Conservation (phyloP, 1,284 basidiomycete genomes). For the Trametes hirsuta region DNA sequence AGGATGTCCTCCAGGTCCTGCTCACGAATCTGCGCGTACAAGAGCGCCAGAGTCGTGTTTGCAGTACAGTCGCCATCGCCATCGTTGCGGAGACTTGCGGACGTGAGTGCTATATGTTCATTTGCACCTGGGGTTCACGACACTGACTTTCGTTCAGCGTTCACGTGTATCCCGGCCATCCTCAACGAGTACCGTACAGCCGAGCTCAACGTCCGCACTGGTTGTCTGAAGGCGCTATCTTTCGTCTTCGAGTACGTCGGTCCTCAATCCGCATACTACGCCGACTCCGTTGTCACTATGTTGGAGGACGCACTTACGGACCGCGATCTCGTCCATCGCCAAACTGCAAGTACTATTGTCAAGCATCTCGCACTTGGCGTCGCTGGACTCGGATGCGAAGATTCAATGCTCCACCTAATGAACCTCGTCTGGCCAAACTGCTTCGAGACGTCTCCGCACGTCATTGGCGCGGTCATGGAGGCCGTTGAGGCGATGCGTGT, state of each 20-base stretch:
- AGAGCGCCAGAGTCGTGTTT: conserved; percentile 98
- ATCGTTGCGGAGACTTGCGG: conserved; percentile 98
- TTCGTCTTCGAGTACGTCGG: conserved; percentile 99
- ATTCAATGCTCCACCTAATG: conserved; percentile 96
- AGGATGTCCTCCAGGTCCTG: conserved; percentile 96
- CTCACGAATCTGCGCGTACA: conserved; percentile 97
- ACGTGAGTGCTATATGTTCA: conserved; percentile 53
- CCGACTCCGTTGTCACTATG: conserved; percentile 96
- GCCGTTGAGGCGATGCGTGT: conserved; percentile 97
- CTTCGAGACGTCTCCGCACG: conserved; percentile 98
- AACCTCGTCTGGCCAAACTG: conserved; percentile 99
- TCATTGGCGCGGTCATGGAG: conserved; percentile 96
- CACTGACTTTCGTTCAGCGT: conserved; percentile 57
- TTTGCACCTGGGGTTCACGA: conserved; percentile 1
- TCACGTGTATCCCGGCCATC: conserved; percentile 99
- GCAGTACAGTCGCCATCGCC: conserved; percentile 97
- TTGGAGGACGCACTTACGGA: conserved; percentile 98
- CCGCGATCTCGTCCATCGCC: conserved; percentile 96
- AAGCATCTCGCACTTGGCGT: conserved; percentile 98
- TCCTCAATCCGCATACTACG: conserved; percentile 99
- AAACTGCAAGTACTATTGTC: conserved; percentile 98
- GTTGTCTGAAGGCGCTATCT: conserved; percentile 96
- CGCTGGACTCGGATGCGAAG: conserved; percentile 96
- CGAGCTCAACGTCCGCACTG: conserved; percentile 98
- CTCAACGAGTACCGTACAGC: conserved; percentile 98